Evolutionary conservation across 2,329 filamentous ascomycete species (phyloP), one percentile per base, ranked within the genome.

Genomic region (Lasiodiplodia sp.): DNA sequence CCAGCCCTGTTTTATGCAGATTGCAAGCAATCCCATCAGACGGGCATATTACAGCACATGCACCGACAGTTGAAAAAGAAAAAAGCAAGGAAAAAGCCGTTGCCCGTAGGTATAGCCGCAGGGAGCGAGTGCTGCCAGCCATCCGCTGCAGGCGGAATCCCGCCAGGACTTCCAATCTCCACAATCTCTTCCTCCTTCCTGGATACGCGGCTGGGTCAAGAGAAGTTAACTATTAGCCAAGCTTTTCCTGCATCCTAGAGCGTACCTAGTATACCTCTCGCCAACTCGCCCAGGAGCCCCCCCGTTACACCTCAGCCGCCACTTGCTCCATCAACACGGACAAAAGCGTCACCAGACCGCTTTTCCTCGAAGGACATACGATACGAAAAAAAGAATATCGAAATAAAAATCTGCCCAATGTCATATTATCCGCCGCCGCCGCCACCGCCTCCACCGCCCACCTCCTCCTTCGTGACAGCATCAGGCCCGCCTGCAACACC

Each of bases 31-130:
- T 18, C 44, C 8, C n/a, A 18, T 47, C 44, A 47, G 44, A 47
- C 44, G 44, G 44, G 18, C 18, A 8, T 47, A 21, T 47, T 44
- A 40, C n/a, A 28, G 18, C 23, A 31, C 18, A 21, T n/a, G 38
- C 31, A 21, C 7, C 16, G 21, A 34, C 2, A 7, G 3, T 34
- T 3, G 40, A 21, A 25, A 16, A 21, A 23, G 14, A 3, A 44
- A 44, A 47, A 60, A 60, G 23, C 57, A 60, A 47, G 57, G 57
- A 60, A 14, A 21, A 28, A n/a, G 37, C 44, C 44, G 6, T 21
- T 47, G n/a, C 44, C 44, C 10, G 44, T 21, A 21, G n/a, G 16
- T n/a, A 21, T 21, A 47, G 16, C 40, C 40, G 18, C 40, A n/a
- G 7, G 5, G 6, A 47, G 7, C 44, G 18, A 1, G 44, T n/a